Conservation (phyloP, 768 basidiomycete species). For the Rhizopogon vesiculosus region DNA sequence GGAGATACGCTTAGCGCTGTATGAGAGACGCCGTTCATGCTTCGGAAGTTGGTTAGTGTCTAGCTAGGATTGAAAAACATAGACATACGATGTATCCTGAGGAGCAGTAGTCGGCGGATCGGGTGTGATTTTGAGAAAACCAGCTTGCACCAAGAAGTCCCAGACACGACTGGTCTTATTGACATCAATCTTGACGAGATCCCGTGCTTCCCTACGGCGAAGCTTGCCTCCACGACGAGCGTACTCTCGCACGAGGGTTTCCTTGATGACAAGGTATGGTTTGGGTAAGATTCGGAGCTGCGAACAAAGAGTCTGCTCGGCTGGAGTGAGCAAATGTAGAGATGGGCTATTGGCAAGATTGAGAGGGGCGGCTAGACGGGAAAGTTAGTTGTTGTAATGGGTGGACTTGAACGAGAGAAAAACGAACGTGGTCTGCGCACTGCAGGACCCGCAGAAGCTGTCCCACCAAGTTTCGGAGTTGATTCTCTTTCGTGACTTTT, state of each 20-base stretch:
- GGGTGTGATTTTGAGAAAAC: slow-evolving; percentile 68
- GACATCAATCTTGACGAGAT: slow-evolving; percentile 89
- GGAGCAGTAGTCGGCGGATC: slow-evolving; percentile 36
- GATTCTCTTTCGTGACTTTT: slow-evolving; percentile 58
- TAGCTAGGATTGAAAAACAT: not conserved
- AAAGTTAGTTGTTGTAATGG: not conserved
- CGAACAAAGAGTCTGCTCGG: slow-evolving; percentile 87
- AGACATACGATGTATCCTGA: slow-evolving; percentile 34
- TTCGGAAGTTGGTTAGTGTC: not conserved
- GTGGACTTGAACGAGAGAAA: not conserved
- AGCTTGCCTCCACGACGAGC: slow-evolving; percentile 85
- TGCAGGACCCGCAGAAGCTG: slow-evolving; percentile 32
- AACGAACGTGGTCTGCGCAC: slow-evolving; percentile 40
- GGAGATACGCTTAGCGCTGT: slow-evolving; percentile 17
- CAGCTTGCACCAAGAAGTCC: slow-evolving; percentile 88
- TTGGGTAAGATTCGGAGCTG: slow-evolving; percentile 88
- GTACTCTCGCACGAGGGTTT: slow-evolving; percentile 90
- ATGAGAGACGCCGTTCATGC: slow-evolving; percentile 9
- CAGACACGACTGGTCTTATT: slow-evolving; percentile 90
- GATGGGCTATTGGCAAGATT: slow-evolving; percentile 90
- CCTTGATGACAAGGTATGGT: slow-evolving; percentile 94
- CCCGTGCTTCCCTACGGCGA: slow-evolving; percentile 82
- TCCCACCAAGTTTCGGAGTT: slow-evolving; percentile 46
- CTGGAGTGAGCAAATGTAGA: slow-evolving; percentile 82
- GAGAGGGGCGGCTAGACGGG: slow-evolving; percentile 51